These are phyloP conservation scores for Bullera alba DNA, from an alignment of 768 basidiomycete species.

Conservation along the genomic window DNA sequence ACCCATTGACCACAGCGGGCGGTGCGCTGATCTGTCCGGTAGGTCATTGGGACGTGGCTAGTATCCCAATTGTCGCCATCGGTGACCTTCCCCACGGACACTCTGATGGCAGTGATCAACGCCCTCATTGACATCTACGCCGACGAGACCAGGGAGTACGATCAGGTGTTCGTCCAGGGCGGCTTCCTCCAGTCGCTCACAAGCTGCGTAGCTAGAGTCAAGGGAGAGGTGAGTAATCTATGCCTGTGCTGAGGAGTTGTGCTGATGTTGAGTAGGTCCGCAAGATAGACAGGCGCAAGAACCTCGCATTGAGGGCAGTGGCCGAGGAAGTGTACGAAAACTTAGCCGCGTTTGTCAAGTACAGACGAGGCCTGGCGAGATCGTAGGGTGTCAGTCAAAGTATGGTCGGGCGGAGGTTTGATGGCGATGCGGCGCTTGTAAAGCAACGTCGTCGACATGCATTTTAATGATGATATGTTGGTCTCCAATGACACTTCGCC, in stretches of 20 bases:
- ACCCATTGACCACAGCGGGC: background rate
- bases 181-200: constrained; percentile 42
- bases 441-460: no score
- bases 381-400: no score
- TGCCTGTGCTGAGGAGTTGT: background rate
- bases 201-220: constrained; percentile 34
- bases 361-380: no score
- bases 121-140: constrained; percentile 89
- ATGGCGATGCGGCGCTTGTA: no score
- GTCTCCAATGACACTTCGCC: no score
- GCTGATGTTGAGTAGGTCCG: constrained; percentile 34
- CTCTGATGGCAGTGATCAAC: constrained; percentile 68
- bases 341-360: constrained; percentile 48
- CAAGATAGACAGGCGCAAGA: constrained; percentile 47
- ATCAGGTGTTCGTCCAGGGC: constrained; percentile 48
- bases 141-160: constrained; percentile 73
- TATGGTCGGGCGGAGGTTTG: no score
- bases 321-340: constrained; percentile 50
- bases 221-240: constrained; percentile 41
- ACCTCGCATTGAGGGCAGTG: constrained; percentile 39
- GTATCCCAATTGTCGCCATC: constrained; percentile 49
- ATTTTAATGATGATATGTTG: no score
- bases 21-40: background rate
- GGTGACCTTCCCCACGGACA: constrained; percentile 62
- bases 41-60: constrained; percentile 44